A percentile compares a stretch with the other conserved stretches of the same genome.
Conservation (phyloP, 306 rosid species). For the Parietaria judaica region DNA sequence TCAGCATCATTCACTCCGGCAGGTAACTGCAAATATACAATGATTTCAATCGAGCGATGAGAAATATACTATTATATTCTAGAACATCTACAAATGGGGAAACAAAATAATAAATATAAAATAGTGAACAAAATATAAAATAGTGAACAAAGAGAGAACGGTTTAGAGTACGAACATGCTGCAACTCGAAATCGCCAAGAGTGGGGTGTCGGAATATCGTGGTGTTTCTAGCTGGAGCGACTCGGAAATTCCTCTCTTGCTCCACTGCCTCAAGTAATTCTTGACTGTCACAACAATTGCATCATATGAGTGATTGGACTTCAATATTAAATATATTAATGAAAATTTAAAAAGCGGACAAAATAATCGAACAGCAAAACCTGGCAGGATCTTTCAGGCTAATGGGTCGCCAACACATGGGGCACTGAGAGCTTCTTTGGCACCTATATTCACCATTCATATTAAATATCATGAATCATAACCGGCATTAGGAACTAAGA, state of each 20-base stretch:
- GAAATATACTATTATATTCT: neutral
- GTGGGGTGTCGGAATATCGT: constrained; percentile 57
- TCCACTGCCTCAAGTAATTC: constrained; percentile 77
- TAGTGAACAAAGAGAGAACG: neutral
- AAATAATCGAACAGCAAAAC: constrained; percentile 27
- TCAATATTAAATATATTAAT: constrained; percentile 1
- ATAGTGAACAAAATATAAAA: too few species aligned
- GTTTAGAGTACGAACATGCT: constrained; percentile 44
- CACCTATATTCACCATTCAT: constrained; percentile 38
- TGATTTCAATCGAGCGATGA: neutral
- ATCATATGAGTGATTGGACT: constrained; percentile 11
- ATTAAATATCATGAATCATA: neutral
- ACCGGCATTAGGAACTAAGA: too few species aligned
- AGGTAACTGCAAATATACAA: constrained; percentile 33
- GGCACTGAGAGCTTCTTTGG: constrained; percentile 94
- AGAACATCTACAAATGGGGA: neutral
- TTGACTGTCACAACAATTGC: constrained; percentile 53
- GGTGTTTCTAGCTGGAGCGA: constrained; percentile 47
- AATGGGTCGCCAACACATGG: constrained; percentile 91
- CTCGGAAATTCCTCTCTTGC: constrained; percentile 60
- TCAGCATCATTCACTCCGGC: constrained; percentile 42
- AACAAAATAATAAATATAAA: constrained; percentile 10
- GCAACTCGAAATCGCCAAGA: constrained; percentile 56
- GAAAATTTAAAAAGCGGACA: neutral
- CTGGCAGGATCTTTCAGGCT: constrained; percentile 76